These are phyloP conservation scores for Myrica gale DNA, from an alignment of 306 rosid species.

Conservation along the genomic window DNA sequence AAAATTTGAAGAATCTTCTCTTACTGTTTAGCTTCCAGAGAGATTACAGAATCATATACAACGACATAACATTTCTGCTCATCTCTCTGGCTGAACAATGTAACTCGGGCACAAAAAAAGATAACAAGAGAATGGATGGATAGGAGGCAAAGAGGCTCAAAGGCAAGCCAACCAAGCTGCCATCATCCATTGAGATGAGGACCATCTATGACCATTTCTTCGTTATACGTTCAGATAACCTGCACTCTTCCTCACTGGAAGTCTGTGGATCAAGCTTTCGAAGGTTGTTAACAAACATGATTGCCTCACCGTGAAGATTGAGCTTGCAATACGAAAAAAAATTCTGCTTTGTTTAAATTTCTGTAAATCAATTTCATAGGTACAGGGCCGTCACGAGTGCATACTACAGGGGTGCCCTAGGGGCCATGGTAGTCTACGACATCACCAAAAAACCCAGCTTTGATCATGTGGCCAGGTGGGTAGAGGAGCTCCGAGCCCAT, in stretches of 20 bases:
- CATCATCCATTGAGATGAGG: constrained; percentile 1
- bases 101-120: constrained; percentile 22
- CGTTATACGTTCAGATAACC: constrained; percentile 60
- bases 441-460: constrained; percentile 68
- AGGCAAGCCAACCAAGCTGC: constrained; percentile 20
- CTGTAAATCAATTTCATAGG: constrained; percentile 25
- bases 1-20: constrained; percentile 8
- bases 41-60: constrained; percentile 15
- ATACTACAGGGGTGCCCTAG: constrained; percentile 84
- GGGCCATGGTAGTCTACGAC: constrained; percentile 89
- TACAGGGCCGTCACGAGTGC: constrained; percentile 92
- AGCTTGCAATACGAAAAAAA: constrained; percentile 62
- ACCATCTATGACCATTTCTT: constrained; percentile 50
- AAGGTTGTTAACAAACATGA: constrained; percentile 57
- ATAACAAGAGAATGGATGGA: constrained; percentile 16
- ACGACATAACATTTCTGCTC: constrained; percentile 14
- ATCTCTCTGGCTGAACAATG: constrained; percentile 23
- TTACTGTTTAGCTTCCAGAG: constrained; percentile 10
- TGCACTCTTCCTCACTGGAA: constrained; percentile 47
- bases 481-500: constrained; percentile 77
- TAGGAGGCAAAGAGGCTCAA: not conserved
- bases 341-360: too few relatives aligned
- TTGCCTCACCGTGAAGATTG: constrained; percentile 57
- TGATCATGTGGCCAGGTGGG: constrained; percentile 83
- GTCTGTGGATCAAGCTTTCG: constrained; percentile 56